Conservation (phyloP, 805 yeast species). For the Yamadazyma phyllophila region DNA sequence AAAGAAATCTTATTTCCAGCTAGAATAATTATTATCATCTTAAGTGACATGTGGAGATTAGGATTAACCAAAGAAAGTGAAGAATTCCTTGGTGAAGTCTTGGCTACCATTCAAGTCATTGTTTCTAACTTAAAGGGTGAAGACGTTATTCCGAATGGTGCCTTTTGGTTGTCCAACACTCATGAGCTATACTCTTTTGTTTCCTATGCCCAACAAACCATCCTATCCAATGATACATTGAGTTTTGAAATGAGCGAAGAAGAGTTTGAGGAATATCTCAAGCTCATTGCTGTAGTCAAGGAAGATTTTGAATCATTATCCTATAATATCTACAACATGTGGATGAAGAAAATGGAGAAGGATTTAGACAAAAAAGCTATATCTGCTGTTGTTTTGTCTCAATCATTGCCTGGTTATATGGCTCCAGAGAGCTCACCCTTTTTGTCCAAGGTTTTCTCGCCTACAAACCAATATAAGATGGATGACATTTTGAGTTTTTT, state of each 20-base stretch:
- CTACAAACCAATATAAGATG: constrained; percentile 77
- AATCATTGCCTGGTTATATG: constrained; percentile 93
- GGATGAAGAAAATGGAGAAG: constrained; percentile 95
- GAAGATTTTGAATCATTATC: constrained; percentile 93
- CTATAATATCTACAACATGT: constrained; percentile 90
- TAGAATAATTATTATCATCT: constrained; percentile 83
- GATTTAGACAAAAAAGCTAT: constrained; percentile 87
- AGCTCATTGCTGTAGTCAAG: constrained; percentile 84
- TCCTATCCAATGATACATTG: constrained; percentile 76
- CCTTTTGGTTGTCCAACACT: constrained; percentile 96
- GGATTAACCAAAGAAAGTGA: constrained; percentile 93
- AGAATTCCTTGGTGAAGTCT: constrained; percentile 82
- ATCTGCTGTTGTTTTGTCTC: constrained; percentile 93
- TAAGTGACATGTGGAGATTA: constrained; percentile 97
- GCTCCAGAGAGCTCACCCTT: constrained; percentile 82
- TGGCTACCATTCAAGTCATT: constrained; percentile 80
- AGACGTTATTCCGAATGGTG: constrained; percentile 86
- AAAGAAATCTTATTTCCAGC: constrained; percentile 96
- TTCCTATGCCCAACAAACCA: constrained; percentile 89
- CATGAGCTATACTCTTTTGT: constrained; percentile 95
- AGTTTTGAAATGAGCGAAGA: constrained; percentile 82
- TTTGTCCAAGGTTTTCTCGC: constrained; percentile 76
- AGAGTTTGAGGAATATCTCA: constrained; percentile 86
- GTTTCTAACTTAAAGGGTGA: constrained; percentile 81
- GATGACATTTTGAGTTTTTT: constrained; percentile 89